Evolutionary conservation across 805 yeast species (phyloP).

Genomic region (Sugiyamaella qingdaonensis): DNA sequence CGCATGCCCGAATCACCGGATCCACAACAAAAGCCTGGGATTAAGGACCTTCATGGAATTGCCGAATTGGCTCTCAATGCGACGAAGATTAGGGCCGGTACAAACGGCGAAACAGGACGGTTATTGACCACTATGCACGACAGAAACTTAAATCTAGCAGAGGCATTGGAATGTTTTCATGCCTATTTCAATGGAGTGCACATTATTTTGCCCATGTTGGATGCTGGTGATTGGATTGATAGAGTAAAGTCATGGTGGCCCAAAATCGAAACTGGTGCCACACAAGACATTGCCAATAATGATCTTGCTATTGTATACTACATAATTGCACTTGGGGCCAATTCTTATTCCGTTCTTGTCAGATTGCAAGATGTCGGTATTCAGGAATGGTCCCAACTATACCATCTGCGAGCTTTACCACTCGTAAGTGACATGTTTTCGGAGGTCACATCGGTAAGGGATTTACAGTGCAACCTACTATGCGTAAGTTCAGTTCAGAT

Average conservation of each 20-base stretch:
- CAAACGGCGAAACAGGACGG: not conserved
- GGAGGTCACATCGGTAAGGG: not conserved
- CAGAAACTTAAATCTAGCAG: not conserved
- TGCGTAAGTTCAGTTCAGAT: not conserved
- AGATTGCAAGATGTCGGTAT: not conserved
- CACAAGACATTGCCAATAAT: not conserved
- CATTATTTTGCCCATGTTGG: slow-evolving; percentile 1
- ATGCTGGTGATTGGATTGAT: not conserved
- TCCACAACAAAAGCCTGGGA: not conserved
- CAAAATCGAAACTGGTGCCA: not conserved
- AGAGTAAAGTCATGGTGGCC: not conserved
- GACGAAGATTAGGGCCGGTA: not conserved
- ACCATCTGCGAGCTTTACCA: not conserved
- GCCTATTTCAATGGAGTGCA: slow-evolving; percentile 3
- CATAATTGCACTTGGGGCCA: slow-evolving; percentile 1
- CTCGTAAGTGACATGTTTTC: not conserved
- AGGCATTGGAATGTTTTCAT: not conserved
- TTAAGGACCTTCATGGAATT: not conserved
- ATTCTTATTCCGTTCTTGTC: not conserved
- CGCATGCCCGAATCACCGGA: not conserved
- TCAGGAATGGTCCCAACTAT: not conserved
- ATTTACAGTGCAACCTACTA: not conserved
- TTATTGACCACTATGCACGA: not conserved
- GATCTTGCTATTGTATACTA: not conserved
- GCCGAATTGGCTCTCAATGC: not conserved